Evolutionary conservation across 2,329 filamentous ascomycete species (phyloP).

Genomic region (Sclerotinia glacialis): DNA sequence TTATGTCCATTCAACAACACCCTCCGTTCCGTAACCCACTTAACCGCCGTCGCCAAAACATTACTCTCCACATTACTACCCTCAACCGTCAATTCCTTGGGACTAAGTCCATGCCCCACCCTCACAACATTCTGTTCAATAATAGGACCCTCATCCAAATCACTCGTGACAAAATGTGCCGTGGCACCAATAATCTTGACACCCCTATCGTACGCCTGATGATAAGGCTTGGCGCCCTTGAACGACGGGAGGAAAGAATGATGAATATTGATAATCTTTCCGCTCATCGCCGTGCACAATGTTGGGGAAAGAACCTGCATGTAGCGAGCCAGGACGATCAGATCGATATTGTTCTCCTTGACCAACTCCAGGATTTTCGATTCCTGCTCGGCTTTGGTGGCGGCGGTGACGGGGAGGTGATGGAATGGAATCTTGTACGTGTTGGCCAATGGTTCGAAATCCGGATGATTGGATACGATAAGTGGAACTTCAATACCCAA

Average conservation of each 20-base stretch:
- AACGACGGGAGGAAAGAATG: constrained; percentile 83
- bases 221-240: constrained; percentile 86
- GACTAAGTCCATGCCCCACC: constrained; percentile 72
- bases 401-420: constrained; percentile 75
- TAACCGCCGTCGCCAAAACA: constrained; percentile 75
- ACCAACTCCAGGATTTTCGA: constrained; percentile 67
- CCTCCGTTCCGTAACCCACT: constrained; percentile 76
- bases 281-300: constrained; percentile 75
- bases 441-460: constrained; percentile 65
- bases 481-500: constrained; percentile 69
- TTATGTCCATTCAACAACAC: constrained; percentile 77
- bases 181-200: constrained; percentile 88
- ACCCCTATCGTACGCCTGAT: constrained; percentile 80
- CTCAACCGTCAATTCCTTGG: constrained; percentile 74
- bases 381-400: constrained; percentile 75
- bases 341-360: constrained; percentile 65
- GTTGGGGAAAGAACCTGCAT: constrained; percentile 81
- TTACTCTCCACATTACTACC: constrained; percentile 83
- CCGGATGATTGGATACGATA: constrained; percentile 79
- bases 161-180: constrained; percentile 81
- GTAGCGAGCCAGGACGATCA: constrained; percentile 79
- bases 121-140: constrained; percentile 80
- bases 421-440: constrained; percentile 77
- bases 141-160: constrained; percentile 82
- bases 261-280: constrained; percentile 89